Evolutionary conservation across 2,329 filamentous ascomycete species (phyloP).

Genomic region (Monilinia fructicola): DNA sequence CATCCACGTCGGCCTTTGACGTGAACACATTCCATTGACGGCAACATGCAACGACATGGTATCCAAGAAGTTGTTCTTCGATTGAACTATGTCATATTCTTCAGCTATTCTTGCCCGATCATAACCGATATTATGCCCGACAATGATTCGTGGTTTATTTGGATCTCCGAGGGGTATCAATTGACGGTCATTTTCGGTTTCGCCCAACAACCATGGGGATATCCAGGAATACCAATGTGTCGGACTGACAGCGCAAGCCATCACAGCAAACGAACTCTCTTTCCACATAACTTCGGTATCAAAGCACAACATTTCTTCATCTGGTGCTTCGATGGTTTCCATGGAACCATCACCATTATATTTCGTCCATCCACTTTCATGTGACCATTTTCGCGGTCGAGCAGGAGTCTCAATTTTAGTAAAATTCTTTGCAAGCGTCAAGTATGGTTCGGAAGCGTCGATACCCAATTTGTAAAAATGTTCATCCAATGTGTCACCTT

Average conservation of each 20-base stretch:
- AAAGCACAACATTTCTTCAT: conserved; percentile 82
- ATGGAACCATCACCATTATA: conserved; percentile 73
- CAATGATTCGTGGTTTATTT: conserved; percentile 68
- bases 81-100: conserved; percentile 83
- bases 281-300: conserved; percentile 98
- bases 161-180: conserved; percentile 85
- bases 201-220: conserved; percentile 88
- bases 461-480: conserved; percentile 88
- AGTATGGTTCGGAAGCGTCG: conserved; percentile 82
- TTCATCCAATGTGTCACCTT: conserved; percentile 82
- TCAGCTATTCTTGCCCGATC: conserved; percentile 85
- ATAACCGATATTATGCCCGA: conserved; percentile 95
- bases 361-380: conserved; percentile 88
- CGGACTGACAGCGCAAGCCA: conserved; percentile 90
- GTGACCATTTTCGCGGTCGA: conserved; percentile 70
- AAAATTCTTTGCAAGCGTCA: conserved; percentile 73
- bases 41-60: conserved; percentile 98
- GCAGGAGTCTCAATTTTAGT: conserved; percentile 59
- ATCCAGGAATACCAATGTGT: conserved; percentile 97
- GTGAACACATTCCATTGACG: conserved; percentile 98
- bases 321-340: conserved; percentile 73
- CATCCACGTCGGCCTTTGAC: conserved; percentile 95
- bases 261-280: conserved; percentile 86
- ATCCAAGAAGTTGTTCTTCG: conserved; percentile 84
- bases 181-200: conserved; percentile 74